Base-by-base conservation (phyloP, 2,329 filamentous ascomycete genomes). In the Amauroascus verrucosus region DNA sequence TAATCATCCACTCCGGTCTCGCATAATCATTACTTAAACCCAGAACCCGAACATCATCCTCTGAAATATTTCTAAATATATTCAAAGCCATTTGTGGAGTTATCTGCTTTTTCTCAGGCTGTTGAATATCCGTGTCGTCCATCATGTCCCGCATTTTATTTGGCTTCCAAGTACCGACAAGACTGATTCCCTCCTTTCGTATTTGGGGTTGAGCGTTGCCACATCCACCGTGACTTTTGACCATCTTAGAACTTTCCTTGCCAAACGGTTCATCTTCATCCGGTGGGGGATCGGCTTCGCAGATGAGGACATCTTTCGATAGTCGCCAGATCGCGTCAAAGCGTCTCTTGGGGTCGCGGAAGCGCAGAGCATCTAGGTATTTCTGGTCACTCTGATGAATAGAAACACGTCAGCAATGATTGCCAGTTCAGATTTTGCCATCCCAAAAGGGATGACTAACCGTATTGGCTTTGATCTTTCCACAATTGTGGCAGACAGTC, bases 401-500 rank as follows among this genome's bases (percentile, higher is more conserved):
- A 48, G 32, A 50, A 54, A 58, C 64, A 51, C 63, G 71, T 77
- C 66, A 78, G 73, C 67, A 70, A 66, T 65, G 68, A 69, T 63
- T 62, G 71, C 70, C 65, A 76, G 38, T 73, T 70, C 67, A 71
- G 71, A 66, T 70, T 73, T 72, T 73, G 78, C 72, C 74, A 76
- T 77, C 71, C 74, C 72, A 68, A 66, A 69, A 75, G 77, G 77
- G 76, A 77, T 78, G 77, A 94, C 91, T 88, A 84, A 97, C 91
- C 84, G 88, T 87, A 81, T 97, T 90, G 74, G 89, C 85, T 78
- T 95, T 82, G 68, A 97, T 88, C 78, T 93, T 95, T 75, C 90
- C 91, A 79, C 94, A 98, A 72, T 94, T 96, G 76, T 95, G 90
- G 80, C 94, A 98, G 71, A 98, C 90, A 63, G 90, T 93, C 79